Base-by-base conservation (phyloP, 1,139 yeast species). In the Debaryomyces subglobosus region DNA sequence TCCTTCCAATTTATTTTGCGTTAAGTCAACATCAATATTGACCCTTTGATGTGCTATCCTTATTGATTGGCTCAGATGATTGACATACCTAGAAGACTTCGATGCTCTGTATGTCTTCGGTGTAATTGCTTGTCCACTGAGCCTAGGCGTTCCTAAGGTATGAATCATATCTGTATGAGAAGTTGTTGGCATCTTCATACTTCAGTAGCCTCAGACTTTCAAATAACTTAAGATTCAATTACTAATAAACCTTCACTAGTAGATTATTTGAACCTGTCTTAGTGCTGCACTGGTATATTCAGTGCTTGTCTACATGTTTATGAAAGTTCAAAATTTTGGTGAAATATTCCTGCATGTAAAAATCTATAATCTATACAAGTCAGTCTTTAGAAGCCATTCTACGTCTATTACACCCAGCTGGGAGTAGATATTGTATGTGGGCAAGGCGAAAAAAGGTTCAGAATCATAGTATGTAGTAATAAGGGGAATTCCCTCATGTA, bases 41-140 rank as follows among this genome's bases (percentile, higher is more conserved):
- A 87, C 85, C 55, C 85, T 76, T 62, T 87, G 95, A 62, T 86
- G 90, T 3, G 87, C 86, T 9, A 86, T 72, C 55, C 76, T 81
- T 56, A 84, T 76, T 10, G 66, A 61, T 53, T 79, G 75, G 25
- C 67, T 55, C 71, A 67, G 68, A 43, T 71, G 54, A 53, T 65
- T 59, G 48, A 62, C 51, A 49, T 58, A 53, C 45, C 61, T 60
- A 12, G 53, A 48, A 6, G 62, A 53, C 49, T 57, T 59, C 32
- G 60, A 51, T 7, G 57, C 56, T 46, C 58, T 60, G 39, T 42
- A 53, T 16, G 64, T 56, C 47, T 61, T 49, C 3, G 68, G 68
- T 8, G 68, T 64, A 48, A 48, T 51, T 48, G 24, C 39, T 33
- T 30, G 51, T 24, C 47, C 48, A 18, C 53, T 55, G 20, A 44